A percentile compares a stretch with the other conserved stretches of the same genome.
Evolutionary conservation across 345 rosid species (phyloP).

Genomic region (Syzygium oleosum): DNA sequence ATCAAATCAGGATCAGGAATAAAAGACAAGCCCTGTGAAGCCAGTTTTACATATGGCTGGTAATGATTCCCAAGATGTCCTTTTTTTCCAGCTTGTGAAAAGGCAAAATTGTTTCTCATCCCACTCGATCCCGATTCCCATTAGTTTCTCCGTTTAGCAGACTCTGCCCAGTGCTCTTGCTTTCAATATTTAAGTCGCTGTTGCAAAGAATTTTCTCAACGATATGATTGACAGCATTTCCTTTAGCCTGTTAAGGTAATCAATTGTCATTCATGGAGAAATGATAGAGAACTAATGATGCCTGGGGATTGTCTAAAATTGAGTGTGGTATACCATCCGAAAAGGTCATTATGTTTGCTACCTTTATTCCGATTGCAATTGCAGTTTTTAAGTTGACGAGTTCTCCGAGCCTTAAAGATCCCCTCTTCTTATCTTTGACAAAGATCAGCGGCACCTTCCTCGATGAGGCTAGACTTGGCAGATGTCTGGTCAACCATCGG

Average conservation of each 20-base stretch:
- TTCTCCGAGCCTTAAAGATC: slow-evolving; percentile 60
- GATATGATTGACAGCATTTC: slow-evolving; percentile 30
- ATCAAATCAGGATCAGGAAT: not conserved
- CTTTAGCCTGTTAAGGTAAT: slow-evolving; percentile 29
- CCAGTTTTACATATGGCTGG: not conserved
- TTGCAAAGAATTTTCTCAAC: slow-evolving; percentile 24
- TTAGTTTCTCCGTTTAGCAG: not conserved
- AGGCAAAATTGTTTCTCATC: not conserved
- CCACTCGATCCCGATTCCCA: not conserved
- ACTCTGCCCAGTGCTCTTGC: not conserved
- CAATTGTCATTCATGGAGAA: not conserved
- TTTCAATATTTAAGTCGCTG: not conserved
- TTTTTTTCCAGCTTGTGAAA: not conserved
- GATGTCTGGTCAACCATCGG: slow-evolving; percentile 58
- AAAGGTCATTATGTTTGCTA: not conserved
- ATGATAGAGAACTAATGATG: not conserved
- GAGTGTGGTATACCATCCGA: not conserved
- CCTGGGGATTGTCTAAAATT: not conserved
- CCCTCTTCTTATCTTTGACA: slow-evolving; percentile 45
- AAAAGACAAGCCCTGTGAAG: not conserved
- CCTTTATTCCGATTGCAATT: slow-evolving; percentile 58
- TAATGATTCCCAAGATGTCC: not conserved
- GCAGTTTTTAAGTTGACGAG: slow-evolving; percentile 65
- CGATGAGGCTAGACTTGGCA: slow-evolving; percentile 53
- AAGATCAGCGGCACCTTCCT: slow-evolving; percentile 49